Conservation (phyloP, 2,329 filamentous ascomycete genomes). For the Apiospora marii region DNA sequence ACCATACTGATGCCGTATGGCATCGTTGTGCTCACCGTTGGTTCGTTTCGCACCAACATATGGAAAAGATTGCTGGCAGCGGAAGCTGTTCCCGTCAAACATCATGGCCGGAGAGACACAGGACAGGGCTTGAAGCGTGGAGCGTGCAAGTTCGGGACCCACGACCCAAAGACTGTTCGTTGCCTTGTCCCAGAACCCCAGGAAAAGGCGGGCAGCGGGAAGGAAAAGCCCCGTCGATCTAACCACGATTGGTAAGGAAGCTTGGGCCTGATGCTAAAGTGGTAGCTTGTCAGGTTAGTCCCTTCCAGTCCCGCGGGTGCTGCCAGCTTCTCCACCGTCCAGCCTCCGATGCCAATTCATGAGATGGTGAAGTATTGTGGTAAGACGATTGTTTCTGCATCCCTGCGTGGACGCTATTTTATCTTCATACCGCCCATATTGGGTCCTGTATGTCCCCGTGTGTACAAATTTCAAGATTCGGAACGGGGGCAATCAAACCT, state of each 20-base stretch:
- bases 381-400: not conserved
- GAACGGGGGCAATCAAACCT: not conserved
- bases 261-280: not conserved
- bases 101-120: not conserved
- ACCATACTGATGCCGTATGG: not conserved
- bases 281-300: not conserved
- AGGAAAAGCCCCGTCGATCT: slow-evolving; percentile 8
- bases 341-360: not conserved
- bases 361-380: not conserved
- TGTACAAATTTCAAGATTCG: not conserved
- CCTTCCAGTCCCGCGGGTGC: not conserved
- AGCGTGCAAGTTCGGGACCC: not conserved
- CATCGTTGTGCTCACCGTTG: not conserved
- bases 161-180: not conserved
- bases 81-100: not conserved
- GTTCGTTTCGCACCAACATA: not conserved
- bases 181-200: not conserved
- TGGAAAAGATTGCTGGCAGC: not conserved
- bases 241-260: slow-evolving; percentile 10
- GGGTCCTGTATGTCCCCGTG: not conserved
- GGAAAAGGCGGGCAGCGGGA: not conserved
- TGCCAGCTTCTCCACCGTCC: not conserved
- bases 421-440: not conserved
- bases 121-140: not conserved
- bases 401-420: not conserved